Evolutionary conservation across 2,329 filamentous ascomycete genomes (phyloP), one percentile per base, ranked within the genome.

Genomic region (Stagonosporopsis chrysanthemi): DNA sequence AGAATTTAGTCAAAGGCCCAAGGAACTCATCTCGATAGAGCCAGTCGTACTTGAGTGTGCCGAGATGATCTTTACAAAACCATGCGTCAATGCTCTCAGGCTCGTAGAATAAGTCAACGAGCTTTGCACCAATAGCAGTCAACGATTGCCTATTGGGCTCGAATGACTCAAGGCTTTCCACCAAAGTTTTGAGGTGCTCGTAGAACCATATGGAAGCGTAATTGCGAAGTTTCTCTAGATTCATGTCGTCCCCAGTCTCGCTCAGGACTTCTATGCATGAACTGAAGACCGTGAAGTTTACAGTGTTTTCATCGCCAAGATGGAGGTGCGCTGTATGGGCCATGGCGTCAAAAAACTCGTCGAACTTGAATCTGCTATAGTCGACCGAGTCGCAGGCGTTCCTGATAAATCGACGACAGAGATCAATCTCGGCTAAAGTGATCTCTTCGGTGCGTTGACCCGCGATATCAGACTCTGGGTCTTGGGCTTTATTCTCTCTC

Each of bases 361-460:
- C 60, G 5, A 64, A 62, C 8, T 45, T 43, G 15, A 62, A 62
- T 6, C 56, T 60, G 19, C 17, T 36, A 38, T 58, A 64, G 39
- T 62, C 56, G 0, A 44, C 17, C 6, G 47, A 15, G 11, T 51
- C 48, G 31, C 56, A 59, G 2, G 44, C 48, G 22, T 57, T 56
- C 15, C 31, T 49, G 23, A 62, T 50, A 17, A 62, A 51, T 5
- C 48, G 51, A 4, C 59, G 44, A n/a, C 56, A 62, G 11, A 62
- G 42, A 6, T 50, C 46, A 6, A 61, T 39, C 22, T 61, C 58
- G 7, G 54, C 50, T 22, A 22, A 26, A 6, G 28, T 49, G 22
- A 61, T 24, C 29, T 51, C 29, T 24, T 45, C 42, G 6, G 4
- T 47, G 3, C 28, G 39, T 12, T 15, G 29, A 12, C 6, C 29